A percentile compares a stretch with the other conserved stretches of the same genome.
Evolutionary conservation across 176 grass and related monocot species (phyloP).

Genomic region (Triticum monococcum): DNA sequence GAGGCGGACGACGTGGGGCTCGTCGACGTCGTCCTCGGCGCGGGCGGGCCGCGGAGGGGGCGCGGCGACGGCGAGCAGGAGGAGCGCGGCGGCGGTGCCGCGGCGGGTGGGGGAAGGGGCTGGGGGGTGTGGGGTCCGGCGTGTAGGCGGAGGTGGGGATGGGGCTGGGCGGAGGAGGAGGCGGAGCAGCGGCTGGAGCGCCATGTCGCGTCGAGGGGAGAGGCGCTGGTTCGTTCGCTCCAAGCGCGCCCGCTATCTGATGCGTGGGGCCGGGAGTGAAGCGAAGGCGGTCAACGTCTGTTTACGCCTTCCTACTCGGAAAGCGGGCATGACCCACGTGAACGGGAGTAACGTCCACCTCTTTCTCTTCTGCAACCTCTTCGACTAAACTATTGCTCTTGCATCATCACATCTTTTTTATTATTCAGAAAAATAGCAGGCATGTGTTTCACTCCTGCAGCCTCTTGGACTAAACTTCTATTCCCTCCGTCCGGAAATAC

Average conservation of each 20-base stretch:
- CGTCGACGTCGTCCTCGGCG: slow-evolving; percentile 42
- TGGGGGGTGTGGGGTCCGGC: neutral
- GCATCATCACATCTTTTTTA: too few relatives aligned
- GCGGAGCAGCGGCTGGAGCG: slow-evolving; percentile 35
- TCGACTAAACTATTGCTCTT: too few relatives aligned
- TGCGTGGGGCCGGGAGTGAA: slow-evolving; percentile 1
- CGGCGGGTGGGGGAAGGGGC: neutral
- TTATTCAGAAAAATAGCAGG: too few relatives aligned
- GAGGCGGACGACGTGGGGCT: slow-evolving; percentile 40
- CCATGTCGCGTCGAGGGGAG: slow-evolving; percentile 23
- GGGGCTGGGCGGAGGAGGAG: slow-evolving; percentile 20
- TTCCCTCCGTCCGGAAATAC: too few relatives aligned
- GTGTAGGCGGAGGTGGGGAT: neutral
- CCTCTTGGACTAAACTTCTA: too few relatives aligned
- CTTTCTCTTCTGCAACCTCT: too few relatives aligned
- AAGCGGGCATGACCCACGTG: too few relatives aligned
- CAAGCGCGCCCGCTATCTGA: slow-evolving; percentile 22
- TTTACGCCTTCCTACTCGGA: too few relatives aligned
- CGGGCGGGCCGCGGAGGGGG: neutral
- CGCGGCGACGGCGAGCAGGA: slow-evolving; percentile 10
- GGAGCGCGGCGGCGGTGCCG: slow-evolving; percentile 1
- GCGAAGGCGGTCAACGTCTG: neutral
- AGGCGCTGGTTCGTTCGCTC: neutral
- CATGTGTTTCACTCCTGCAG: too few relatives aligned
- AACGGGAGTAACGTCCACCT: too few relatives aligned